Conservation (phyloP, 306 rosid species). For the Quillaja saponaria region DNA sequence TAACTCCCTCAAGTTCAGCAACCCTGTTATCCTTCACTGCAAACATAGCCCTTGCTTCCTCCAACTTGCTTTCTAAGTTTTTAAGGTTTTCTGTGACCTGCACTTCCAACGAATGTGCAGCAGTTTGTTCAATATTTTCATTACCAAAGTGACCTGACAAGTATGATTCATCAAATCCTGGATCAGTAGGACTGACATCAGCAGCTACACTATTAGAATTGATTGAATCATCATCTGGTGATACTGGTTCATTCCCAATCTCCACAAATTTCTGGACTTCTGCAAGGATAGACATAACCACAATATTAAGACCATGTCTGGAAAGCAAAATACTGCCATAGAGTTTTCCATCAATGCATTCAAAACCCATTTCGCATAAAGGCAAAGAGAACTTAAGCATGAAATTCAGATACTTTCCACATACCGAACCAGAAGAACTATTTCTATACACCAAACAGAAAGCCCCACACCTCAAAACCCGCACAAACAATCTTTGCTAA, state of each 20-base stretch:
- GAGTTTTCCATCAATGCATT: conserved; percentile 1
- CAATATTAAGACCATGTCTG: conserved; percentile 2
- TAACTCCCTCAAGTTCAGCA: conserved; percentile 63
- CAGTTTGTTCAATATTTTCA: conserved; percentile 43
- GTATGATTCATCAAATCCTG: conserved; percentile 37
- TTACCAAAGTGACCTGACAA: conserved; percentile 44
- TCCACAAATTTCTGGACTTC: conserved; percentile 71
- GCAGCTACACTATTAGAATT: conserved; percentile 44
- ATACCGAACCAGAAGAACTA: background rate
- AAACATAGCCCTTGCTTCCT: conserved; percentile 45
- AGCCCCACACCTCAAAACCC: too few relatives aligned
- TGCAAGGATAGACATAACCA: conserved; percentile 41
- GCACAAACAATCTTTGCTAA: too few relatives aligned
- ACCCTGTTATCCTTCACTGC: conserved; percentile 57
- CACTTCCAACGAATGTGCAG: conserved; percentile 53
- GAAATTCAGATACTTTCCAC: conserved; percentile 8
- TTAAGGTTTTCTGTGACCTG: conserved; percentile 54
- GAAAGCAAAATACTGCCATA: background rate
- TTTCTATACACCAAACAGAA: too few relatives aligned
- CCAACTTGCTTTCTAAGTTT: conserved; percentile 52
- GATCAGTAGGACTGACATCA: conserved; percentile 35
- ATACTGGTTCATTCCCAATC: conserved; percentile 49
- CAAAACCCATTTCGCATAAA: background rate
- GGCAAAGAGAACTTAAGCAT: conserved; percentile 23
- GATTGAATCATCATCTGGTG: conserved; percentile 43